Base-by-base conservation (phyloP, 441 rosid genomes). In the Populus hybrid region DNA sequence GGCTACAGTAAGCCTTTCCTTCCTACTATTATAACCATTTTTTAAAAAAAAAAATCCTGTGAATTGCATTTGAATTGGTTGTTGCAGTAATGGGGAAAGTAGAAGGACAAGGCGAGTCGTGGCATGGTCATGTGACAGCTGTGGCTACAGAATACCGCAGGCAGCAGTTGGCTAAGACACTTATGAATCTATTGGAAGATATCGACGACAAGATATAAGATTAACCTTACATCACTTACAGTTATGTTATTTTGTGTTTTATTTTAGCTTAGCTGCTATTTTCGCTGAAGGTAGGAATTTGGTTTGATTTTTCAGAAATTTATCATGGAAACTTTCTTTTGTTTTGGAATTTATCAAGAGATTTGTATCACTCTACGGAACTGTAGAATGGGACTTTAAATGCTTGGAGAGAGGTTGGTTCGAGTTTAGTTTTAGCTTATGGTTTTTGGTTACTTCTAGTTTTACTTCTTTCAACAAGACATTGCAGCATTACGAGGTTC, bases 161-260 rank as follows among this genome's bases (percentile, higher is more conserved):
- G 88, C 97, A 91, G 87, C 97, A 91, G 77, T 89, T 96, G 57
- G 97, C 98, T 26, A 93, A 92, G 86, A 94, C 91, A 83, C 89
- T 93, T 69, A 91, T 93, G 98, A 91, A 96, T 85, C 89, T 94
- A 78, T 86, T 96, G 2, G 97, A 96, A 86, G 95, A 91, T 46
- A 82, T 94, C 77, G 90, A 97, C 78, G 98, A 96, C 82, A 94
- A 93, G 84, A 94, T 93, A 98, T 92, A 90, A 82, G 86, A n/a
- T 53, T 53, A 53, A 53, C 61, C 61, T 53, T 53, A 16, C 61
- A 53, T 53, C 98, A 53, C 21, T 6, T 18, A 18, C 61, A 53
- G 2, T 53, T 16, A 53, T 53, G 61, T 18, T 53, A 5, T 16
- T 53, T 16, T 53, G 61, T 53, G n/a, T 18, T 53, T 53, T 53